Percentiles rank a stretch among this genome's conserved stretches.
Conservation (phyloP, 2,329 filamentous ascomycete species). For the Fusarium metavorans region DNA sequence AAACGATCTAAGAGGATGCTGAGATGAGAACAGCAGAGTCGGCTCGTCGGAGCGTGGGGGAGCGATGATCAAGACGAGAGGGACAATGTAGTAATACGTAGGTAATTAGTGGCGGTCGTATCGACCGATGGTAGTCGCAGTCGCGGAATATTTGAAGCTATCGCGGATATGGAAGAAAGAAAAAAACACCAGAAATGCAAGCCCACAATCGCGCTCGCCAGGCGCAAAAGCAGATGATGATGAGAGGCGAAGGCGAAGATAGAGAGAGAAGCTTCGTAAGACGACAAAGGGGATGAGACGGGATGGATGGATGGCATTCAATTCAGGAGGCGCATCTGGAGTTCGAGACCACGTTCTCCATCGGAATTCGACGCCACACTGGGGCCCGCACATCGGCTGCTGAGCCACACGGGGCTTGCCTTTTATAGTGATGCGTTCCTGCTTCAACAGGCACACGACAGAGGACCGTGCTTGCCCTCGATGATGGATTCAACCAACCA, state of each 20-base stretch:
- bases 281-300: conserved; percentile 20
- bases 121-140: conserved; percentile 13
- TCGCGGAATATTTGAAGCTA: conserved; percentile 19
- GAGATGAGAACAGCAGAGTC: neutral
- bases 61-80: conserved; percentile 12
- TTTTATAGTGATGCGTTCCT: neutral
- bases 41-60: conserved; percentile 7
- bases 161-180: conserved; percentile 20
- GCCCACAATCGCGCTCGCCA: conserved; percentile 33
- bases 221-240: conserved; percentile 30
- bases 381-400: conserved; percentile 6
- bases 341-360: conserved; percentile 39
- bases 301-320: conserved; percentile 30
- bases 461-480: neutral
- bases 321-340: conserved; percentile 38
- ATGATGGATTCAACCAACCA: neutral
- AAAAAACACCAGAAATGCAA: conserved; percentile 23
- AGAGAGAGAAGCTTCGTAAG: conserved; percentile 11
- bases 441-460: neutral
- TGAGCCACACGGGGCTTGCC: conserved; percentile 36
- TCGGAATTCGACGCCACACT: conserved; percentile 33
- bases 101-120: conserved; percentile 34
- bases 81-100: conserved; percentile 12
- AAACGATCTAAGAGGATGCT: neutral
- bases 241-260: conserved; percentile 24